These are phyloP conservation scores for Asterochloris erici DNA, from an alignment of 139 green algal genomes.

Conservation along the genomic window DNA sequence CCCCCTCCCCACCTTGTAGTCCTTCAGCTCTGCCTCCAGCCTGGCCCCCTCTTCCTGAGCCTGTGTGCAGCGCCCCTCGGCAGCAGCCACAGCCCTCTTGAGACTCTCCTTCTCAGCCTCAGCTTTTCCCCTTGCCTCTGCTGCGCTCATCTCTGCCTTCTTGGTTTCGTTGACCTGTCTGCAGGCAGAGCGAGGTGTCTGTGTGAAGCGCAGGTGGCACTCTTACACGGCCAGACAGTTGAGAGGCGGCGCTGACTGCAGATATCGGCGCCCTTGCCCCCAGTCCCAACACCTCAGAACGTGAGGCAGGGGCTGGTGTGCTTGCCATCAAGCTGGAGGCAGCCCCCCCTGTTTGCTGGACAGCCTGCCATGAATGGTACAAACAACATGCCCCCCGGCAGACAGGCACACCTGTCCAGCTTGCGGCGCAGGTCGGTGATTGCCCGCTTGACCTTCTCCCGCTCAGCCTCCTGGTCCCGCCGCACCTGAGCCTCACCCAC, in stretches of 20 bases:
- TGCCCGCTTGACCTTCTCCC: conserved; percentile 37
- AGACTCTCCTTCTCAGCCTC: conserved; percentile 26
- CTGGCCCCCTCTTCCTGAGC: conserved; percentile 11
- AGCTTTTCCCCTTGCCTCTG: conserved; percentile 19
- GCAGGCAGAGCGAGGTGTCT: not conserved
- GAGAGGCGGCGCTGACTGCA: not conserved
- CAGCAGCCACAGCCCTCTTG: conserved; percentile 8
- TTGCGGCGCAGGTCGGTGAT: conserved; percentile 40
- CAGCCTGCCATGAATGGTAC: not conserved
- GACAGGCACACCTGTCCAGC: conserved; percentile 25
- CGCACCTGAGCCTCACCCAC: conserved; percentile 23
- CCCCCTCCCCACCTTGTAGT: conserved; percentile 38
- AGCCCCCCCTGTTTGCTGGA: not conserved
- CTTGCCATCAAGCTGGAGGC: not conserved
- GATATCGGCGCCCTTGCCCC: not conserved
- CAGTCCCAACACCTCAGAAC: not conserved
- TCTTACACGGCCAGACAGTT: not conserved
- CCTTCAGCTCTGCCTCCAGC: conserved; percentile 28
- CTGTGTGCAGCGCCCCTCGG: conserved; percentile 10
- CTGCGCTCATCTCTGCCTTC: conserved; percentile 23
- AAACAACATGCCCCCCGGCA: not conserved
- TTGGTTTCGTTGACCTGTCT: conserved; percentile 29
- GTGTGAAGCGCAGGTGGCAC: not conserved
- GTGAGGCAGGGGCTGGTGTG: no score
- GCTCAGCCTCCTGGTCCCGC: conserved; percentile 39